These are phyloP conservation scores for Aspergillus candidus DNA, from an alignment of 2,329 filamentous ascomycete species.

Conservation along the genomic window DNA sequence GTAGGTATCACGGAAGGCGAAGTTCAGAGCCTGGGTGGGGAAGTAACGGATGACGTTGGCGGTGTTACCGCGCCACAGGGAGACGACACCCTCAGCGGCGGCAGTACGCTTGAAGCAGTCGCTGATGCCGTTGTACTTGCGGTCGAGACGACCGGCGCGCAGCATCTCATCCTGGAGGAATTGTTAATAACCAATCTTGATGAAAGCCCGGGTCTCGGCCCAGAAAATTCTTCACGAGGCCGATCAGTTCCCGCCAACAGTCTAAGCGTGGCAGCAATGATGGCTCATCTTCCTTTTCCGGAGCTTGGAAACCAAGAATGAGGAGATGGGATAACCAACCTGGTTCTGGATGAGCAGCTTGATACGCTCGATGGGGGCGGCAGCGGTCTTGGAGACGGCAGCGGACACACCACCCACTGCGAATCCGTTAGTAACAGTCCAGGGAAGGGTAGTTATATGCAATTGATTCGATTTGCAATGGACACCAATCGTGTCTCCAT, in stretches of 20 bases:
- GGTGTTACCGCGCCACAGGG: conserved; percentile 99
- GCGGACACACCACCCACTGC: conserved; percentile 99
- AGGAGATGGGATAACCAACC: conserved; percentile 54
- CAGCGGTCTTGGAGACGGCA: conserved; percentile 99
- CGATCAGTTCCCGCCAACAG: neutral
- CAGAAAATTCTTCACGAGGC: conserved; percentile 8
- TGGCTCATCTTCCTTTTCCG: too few species aligned
- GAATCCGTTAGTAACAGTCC: conserved; percentile 38
- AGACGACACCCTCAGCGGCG: conserved; percentile 84
- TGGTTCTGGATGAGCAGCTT: conserved; percentile 99
- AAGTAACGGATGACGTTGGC: conserved; percentile 99
- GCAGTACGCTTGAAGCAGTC: conserved; percentile 96
- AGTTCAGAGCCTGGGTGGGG: conserved; percentile 99
- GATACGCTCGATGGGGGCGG: conserved; percentile 99
- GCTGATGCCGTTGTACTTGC: conserved; percentile 86
- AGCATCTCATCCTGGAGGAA: conserved; percentile 92
- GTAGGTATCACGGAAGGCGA: conserved; percentile 99
- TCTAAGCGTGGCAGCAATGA: too few species aligned
- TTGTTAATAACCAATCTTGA: neutral
- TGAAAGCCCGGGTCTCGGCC: neutral
- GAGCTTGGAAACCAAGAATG: neutral
- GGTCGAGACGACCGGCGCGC: conserved; percentile 95
- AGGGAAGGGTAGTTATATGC: conserved; percentile 4
- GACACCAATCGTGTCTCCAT: neutral
- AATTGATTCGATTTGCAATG: conserved; percentile 3